Evolutionary conservation across 352 stramenopile genomes (phyloP), one percentile per base, ranked within the genome.

Genomic region (Pythium monospermum): DNA sequence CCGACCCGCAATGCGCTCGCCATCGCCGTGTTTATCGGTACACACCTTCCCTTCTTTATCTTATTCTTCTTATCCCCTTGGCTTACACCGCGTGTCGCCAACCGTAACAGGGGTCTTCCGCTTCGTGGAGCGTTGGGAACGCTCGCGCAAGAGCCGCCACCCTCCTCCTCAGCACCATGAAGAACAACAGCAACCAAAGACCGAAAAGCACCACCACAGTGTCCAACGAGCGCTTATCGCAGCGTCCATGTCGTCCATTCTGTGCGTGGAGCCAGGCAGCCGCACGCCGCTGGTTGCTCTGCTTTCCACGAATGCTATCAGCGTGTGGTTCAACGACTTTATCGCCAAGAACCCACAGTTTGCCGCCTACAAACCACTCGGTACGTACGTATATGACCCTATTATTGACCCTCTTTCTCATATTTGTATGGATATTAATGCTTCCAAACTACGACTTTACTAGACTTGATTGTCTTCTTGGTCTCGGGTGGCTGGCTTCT

Each of bases 21-120:
- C 3, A 57, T 87, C 28, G 71, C 71, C 7, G 49, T 87, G 18
- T 85, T 87, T 61, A 69, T 87, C 36, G 76, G 76, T n/a, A n/a
- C n/a, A n/a, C n/a, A n/a, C n/a, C n/a, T n/a, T n/a, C n/a, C n/a
- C n/a, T n/a, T n/a, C n/a, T n/a, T n/a, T n/a, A n/a, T n/a, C n/a
- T n/a, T n/a, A n/a, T n/a, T n/a, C n/a, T n/a, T n/a, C n/a, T n/a
- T n/a, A n/a, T n/a, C n/a, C n/a, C n/a, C n/a, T n/a, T n/a, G n/a
- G n/a, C n/a, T n/a, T n/a, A n/a, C n/a, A n/a, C n/a, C n/a, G n/a
- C n/a, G n/a, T n/a, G n/a, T 35, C 30, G 13, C 30, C 30, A 35
- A 35, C 30, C 8, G 30, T 35, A 13, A 13, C 30, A 35, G 30
- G 30, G 23, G 55, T 73, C 6, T 85, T 78, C 36, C 57, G 71